Evolutionary conservation across 106 monocot genomes (phyloP).

Genomic region (Vanilla planifolia): DNA sequence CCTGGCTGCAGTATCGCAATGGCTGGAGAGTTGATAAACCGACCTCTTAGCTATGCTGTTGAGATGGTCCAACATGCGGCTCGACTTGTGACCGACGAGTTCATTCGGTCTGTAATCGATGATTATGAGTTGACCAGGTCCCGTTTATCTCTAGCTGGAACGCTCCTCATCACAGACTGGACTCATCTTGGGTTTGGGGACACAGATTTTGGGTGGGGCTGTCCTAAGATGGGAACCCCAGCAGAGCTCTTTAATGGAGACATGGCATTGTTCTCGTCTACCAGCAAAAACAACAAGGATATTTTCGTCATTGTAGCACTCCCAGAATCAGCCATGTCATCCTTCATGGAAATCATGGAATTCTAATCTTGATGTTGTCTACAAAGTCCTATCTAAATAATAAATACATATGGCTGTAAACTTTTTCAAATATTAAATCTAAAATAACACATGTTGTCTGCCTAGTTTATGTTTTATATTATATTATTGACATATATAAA

Average conservation of each 20-base stretch:
- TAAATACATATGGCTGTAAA: too few species aligned
- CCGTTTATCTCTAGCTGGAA: constrained; percentile 24
- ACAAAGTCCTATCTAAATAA: too few species aligned
- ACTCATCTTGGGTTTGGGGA: constrained; percentile 4
- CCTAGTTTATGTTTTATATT: too few species aligned
- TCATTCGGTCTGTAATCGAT: constrained; percentile 42
- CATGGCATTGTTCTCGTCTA: constrained; percentile 10
- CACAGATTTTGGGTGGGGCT: constrained; percentile 20
- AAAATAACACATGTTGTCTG: too few species aligned
- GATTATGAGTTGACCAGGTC: constrained; percentile 34
- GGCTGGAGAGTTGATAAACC: constrained; percentile 23
- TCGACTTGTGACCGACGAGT: constrained; percentile 16
- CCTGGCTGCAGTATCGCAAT: constrained; percentile 19
- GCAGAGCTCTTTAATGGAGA: constrained; percentile 15
- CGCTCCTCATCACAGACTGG: constrained; percentile 20
- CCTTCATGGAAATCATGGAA: constrained; percentile 13
- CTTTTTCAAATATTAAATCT: too few species aligned
- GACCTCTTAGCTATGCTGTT: constrained; percentile 23
- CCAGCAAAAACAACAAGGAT: constrained; percentile 4
- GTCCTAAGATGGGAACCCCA: constrained; percentile 7
- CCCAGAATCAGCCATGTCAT: constrained; percentile 9
- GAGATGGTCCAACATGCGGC: constrained; percentile 26
- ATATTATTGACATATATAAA: too few species aligned
- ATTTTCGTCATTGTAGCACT: constrained; percentile 12
- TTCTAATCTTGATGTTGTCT: too few species aligned